phyloP scores from a whole-genome alignment of 768 basidiomycete species.

The Clitopilus hobsonii region DNA sequence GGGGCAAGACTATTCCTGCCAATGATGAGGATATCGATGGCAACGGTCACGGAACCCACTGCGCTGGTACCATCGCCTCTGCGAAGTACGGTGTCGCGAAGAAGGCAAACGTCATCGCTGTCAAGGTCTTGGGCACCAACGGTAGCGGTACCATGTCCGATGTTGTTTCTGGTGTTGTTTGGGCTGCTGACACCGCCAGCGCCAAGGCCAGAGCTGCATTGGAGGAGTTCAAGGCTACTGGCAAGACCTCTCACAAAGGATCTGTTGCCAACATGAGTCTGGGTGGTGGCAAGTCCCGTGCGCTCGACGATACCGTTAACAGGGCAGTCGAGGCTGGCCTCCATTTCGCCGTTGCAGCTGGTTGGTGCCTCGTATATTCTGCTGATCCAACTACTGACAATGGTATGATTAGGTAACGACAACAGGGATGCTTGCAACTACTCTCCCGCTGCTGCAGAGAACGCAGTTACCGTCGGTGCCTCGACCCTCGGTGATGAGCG shows the following conservation, averaged over 20 bases:
- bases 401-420: conserved; percentile 57
- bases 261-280: conserved; percentile 97
- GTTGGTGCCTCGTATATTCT: conserved; percentile 33
- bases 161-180: conserved; percentile 84
- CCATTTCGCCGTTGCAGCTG: conserved; percentile 97
- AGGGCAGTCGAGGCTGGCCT: conserved; percentile 77
- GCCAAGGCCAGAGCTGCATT: conserved; percentile 56
- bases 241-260: conserved; percentile 84
- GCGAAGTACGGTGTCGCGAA: conserved; percentile 94
- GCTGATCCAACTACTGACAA: neutral
- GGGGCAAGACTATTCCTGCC: conserved; percentile 90
- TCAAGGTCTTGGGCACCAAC: conserved; percentile 92
- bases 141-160: conserved; percentile 95
- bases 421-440: conserved; percentile 88
- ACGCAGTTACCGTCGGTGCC: conserved; percentile 93
- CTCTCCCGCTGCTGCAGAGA: conserved; percentile 86
- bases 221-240: conserved; percentile 64
- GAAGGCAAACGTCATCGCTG: conserved; percentile 82
- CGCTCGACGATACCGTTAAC: conserved; percentile 84
- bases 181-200: conserved; percentile 56
- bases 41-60: conserved; percentile 95
- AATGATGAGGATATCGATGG: conserved; percentile 86
- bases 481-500: conserved; percentile 77
- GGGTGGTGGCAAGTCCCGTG: conserved; percentile 87
- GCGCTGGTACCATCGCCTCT: conserved; percentile 95